Evolutionary conservation across 2,329 filamentous ascomycete genomes (phyloP), one percentile per base, ranked within the genome.

Genomic region (Verruconis gallopava): DNA sequence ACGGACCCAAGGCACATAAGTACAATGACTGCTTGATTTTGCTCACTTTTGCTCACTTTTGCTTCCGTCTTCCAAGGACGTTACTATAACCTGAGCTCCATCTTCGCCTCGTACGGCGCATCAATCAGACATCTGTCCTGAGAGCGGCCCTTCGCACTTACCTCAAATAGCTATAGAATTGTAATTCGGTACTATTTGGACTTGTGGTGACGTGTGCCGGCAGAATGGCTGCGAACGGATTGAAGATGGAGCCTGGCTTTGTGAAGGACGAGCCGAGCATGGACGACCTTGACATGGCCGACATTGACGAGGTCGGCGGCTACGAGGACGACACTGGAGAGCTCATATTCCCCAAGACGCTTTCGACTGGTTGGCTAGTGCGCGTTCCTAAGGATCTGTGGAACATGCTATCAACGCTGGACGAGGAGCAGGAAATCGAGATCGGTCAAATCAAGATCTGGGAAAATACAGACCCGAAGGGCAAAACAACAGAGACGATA

Each of bases 241-340:
- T 63, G 50, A 65, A 63, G 48, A 53, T 53, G 44, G 60, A 64
- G 40, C 52, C 56, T 25, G 60, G 58, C 21, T 47, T 53, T 34
- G 56, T 57, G 51, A 59, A 60, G 44, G 48, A 51, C 13, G 57
- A 61, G 38, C 51, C 51, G 15, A 49, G 50, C n/a, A 51, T 50
- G 37, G 38, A 42, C 13, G 38, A 42, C 14, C 53, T 49, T 33
- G 57, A 57, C 48, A 55, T 59, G 51, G 60, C 61, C 44, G 49
- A 51, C 15, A 47, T 36, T 37, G 59, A 62, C 46, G 63, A 60
- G 49, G 62, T 64, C 43, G 62, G 25, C 12, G 37, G 20, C 38
- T 59, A 61, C 44, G 63, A 61, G 49, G 63, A 66, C 43, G 62
- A 65, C 40, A 63, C 60, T 3, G 63, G 62, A 43, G 63, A 65